Conservation (phyloP, 345 rosid species). For the Linum tenue region DNA sequence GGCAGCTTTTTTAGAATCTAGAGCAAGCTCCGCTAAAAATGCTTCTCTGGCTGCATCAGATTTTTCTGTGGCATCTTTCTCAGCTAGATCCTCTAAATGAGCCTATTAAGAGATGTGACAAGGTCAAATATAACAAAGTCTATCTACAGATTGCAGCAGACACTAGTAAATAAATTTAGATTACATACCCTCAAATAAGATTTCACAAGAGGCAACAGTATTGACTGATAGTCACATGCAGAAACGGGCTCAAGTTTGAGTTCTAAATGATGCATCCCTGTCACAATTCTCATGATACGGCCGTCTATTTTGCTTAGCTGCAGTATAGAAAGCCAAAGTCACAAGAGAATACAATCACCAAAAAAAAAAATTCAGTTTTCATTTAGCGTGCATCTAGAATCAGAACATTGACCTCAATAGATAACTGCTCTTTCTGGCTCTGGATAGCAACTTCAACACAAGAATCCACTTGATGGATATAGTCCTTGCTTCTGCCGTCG, state of each 20-base stretch:
- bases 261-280: slow-evolving; percentile 80
- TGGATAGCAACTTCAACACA: slow-evolving; percentile 70
- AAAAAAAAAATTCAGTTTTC: background rate
- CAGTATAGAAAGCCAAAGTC: background rate
- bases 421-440: slow-evolving; percentile 71
- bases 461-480: slow-evolving; percentile 57
- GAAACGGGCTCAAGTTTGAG: slow-evolving; percentile 67
- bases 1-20: slow-evolving; percentile 62
- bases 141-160: slow-evolving; percentile 11
- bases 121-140: background rate
- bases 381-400: slow-evolving; percentile 11
- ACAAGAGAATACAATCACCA: slow-evolving; percentile 17
- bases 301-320: slow-evolving; percentile 91
- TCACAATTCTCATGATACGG: slow-evolving; percentile 51
- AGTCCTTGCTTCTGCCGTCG: slow-evolving; percentile 68
- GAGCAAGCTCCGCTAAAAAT: slow-evolving; percentile 85
- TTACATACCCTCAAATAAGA: slow-evolving; percentile 69
- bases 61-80: slow-evolving; percentile 90
- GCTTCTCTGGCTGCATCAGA: slow-evolving; percentile 99
- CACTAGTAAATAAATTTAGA: slow-evolving; percentile 13
- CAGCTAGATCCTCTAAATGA: slow-evolving; percentile 81
- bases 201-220: slow-evolving; percentile 65
- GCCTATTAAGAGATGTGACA: slow-evolving; percentile 31
- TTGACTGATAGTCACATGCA: slow-evolving; percentile 52
- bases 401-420: slow-evolving; percentile 53